Conservation (phyloP, 805 yeast species). For the Teunomyces lycoperdinae region DNA sequence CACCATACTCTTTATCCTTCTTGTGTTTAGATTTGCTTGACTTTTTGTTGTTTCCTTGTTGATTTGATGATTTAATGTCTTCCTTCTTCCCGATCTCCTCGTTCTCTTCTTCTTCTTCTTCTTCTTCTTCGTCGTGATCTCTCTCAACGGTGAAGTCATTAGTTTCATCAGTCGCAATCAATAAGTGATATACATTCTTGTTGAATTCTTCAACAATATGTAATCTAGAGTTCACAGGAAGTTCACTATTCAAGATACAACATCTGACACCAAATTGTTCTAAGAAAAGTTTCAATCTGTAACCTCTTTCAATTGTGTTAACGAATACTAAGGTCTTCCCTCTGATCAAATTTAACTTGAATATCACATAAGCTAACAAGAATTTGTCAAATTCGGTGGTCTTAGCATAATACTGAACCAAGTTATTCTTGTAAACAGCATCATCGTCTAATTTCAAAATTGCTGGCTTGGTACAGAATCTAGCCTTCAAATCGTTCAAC, state of each 20-base stretch:
- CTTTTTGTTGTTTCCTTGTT: slow-evolving; percentile 11
- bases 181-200: slow-evolving; percentile 76
- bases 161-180: slow-evolving; percentile 94
- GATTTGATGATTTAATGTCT: slow-evolving; percentile 17
- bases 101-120: slow-evolving; percentile 18
- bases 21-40: slow-evolving; percentile 21
- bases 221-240: slow-evolving; percentile 88
- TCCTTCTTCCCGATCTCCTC: slow-evolving; percentile 9
- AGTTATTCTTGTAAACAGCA: slow-evolving; percentile 50
- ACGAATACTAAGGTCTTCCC: slow-evolving; percentile 92
- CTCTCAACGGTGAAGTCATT: slow-evolving; percentile 51
- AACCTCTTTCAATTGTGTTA: slow-evolving; percentile 92
- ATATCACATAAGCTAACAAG: slow-evolving; percentile 83
- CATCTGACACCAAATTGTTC: slow-evolving; percentile 93
- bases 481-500: slow-evolving; percentile 67
- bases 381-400: slow-evolving; percentile 90
- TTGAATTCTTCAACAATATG: slow-evolving; percentile 96
- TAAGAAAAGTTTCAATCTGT: slow-evolving; percentile 81
- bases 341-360: slow-evolving; percentile 80
- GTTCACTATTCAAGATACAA: slow-evolving; percentile 86
- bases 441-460: slow-evolving; percentile 76
- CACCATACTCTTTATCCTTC: slow-evolving; percentile 81
- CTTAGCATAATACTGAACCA: slow-evolving; percentile 83
- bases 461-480: slow-evolving; percentile 83
- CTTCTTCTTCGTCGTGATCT: slow-evolving; percentile 47